Evolutionary conservation across 306 rosid genomes (phyloP), one percentile per base, ranked within the genome.

Genomic region (Arachis hypogaea): DNA sequence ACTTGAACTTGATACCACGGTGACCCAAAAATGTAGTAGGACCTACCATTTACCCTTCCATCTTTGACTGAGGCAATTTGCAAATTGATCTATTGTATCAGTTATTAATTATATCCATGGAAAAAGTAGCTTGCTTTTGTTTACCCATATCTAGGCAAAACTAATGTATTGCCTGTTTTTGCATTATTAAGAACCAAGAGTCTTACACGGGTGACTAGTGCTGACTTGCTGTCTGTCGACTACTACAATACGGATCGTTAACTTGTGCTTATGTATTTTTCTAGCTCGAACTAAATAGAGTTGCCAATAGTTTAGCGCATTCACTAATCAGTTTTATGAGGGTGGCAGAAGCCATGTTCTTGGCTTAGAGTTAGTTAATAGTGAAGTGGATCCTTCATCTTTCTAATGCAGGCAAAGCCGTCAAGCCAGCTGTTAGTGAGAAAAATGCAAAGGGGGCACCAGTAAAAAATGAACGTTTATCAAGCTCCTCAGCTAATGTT

Each of bases 401-500:
- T 77, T 76, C 43, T 64, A 57, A 60, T 73, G 83, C 90, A 89
- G 96, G 50, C 42, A 82, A 81, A 54, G 76, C 59, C 45, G 85
- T 63, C 46, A 85, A 85, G 67, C 81, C 87, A 50, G 82, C 89
- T 7, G 51, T 62, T 59, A 68, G 29, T 63, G 81, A 62, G 72
- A 82, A 83, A 70, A 82, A 22, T 66, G 49, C 87, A 1, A 83
- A 88, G 83, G 89, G 72, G 61, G 83, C 87, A 69, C 83, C 82
- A 0, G 88, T 70, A 51, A 81, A 82, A 38, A 71, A 28, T 55
- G 81, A n/a, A 14, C 82, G 22, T 43, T 56, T 83, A 16, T 61
- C 90, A 0, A 64, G 76, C 74, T 63, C 85, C 36, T 62, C 51
- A 61, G 80, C 95, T 56, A 88, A 95, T 70, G 97, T 80, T 71